phyloP scores from a whole-genome alignment of 768 basidiomycete genomes.

The Tylopilus cervinicoccineus region DNA sequence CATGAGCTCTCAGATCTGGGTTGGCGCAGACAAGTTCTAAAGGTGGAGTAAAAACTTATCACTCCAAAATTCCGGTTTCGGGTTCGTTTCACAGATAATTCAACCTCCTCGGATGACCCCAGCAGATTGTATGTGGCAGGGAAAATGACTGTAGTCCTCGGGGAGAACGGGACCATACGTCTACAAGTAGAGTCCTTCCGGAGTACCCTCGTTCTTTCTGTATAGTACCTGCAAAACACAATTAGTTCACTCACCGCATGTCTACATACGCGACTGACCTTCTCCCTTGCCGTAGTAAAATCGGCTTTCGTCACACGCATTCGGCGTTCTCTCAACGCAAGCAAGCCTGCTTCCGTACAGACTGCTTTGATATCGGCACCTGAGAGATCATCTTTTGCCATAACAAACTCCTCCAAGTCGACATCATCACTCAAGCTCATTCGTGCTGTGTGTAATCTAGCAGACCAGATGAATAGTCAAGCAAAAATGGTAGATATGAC shows the following conservation, averaged over 20 bases:
- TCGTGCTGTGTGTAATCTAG: conserved; percentile 84
- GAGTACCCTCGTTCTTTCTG: conserved; percentile 96
- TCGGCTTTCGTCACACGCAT: conserved; percentile 94
- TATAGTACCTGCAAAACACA: conserved; percentile 62
- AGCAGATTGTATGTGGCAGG: neutral
- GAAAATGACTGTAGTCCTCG: conserved; percentile 1
- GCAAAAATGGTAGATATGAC: conserved; percentile 10
- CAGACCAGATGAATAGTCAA: conserved; percentile 5
- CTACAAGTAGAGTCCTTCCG: conserved; percentile 83
- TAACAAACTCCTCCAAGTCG: conserved; percentile 92
- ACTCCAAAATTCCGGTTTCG: neutral
- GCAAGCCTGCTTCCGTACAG: conserved; percentile 95
- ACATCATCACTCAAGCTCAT: conserved; percentile 90
- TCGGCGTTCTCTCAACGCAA: conserved; percentile 89
- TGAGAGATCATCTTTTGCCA: conserved; percentile 92
- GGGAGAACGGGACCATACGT: conserved; percentile 5
- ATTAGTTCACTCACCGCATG: conserved; percentile 11
- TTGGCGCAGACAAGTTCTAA: neutral
- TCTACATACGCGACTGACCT: conserved; percentile 46
- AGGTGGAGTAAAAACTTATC: neutral
- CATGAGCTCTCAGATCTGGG: neutral
- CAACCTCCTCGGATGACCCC: neutral
- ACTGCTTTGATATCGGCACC: conserved; percentile 99
- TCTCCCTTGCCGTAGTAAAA: conserved; percentile 88
- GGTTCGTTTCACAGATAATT: neutral